Base-by-base conservation (phyloP, 345 rosid species). In the Mallotus nudiflorus region DNA sequence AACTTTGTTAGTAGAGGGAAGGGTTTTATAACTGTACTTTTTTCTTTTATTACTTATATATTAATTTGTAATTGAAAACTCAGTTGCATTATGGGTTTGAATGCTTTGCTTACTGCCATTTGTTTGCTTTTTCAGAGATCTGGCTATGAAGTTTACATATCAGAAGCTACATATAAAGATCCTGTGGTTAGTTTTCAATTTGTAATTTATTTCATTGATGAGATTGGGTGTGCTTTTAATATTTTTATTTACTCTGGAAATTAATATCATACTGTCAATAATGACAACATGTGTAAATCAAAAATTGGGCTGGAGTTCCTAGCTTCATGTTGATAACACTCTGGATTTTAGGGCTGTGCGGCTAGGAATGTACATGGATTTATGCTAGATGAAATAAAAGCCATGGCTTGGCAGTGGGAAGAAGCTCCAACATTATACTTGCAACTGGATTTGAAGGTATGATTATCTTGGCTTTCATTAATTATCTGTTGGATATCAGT, bases 331-430 rank as follows among this genome's bases (percentile, higher is more conserved):
- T 62, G 74, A 78, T 68, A 37, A 20, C 74, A 62, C 51, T 68
- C 50, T 45, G 59, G 67, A 72, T 77, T 73, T 62, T 87, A 94
- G 98, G 98, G 98, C 42, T 94, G 98, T 78, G 95, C 98, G 31
- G 98, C 96, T 64, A 88, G 98, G 84, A 91, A 94, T 69, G 83
- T 94, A 56, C 97, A 91, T 74, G 89, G 96, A 57, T 86, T 94
- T 82, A 85, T 89, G 74, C 74, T 86, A 54, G 92, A 87, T 75
- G 91, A 88, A 70, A 84, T 94, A 73, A 87, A 84, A 69, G 77
- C 79, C 86, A 94, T 94, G 97, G 91, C 89, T 51, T 82, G 73
- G 66, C 89, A 77, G 73, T 91, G 96, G 96, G 96, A 94, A 76
- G 95, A 91, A 80, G 85, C 93, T 76, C 96, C 98, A 31, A 68